Percentiles rank a stretch among this genome's conserved stretches.
Evolutionary conservation across 2,329 filamentous ascomycete genomes (phyloP).

Genomic region (Colletotrichum salicis): DNA sequence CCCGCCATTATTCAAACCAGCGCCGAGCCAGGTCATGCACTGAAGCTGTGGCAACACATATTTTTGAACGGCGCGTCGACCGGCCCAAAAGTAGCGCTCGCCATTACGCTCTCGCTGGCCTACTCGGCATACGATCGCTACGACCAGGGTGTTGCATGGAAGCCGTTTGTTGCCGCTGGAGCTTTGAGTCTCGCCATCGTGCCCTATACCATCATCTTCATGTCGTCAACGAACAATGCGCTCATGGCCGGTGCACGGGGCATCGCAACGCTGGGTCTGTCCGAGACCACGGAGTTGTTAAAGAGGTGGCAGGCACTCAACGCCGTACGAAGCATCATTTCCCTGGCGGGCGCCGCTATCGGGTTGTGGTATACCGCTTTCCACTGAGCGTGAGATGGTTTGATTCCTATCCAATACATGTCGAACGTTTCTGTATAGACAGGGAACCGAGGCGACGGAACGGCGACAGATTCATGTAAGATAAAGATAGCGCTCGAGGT

Average conservation of each 20-base stretch:
- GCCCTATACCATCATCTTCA: slow-evolving; percentile 51
- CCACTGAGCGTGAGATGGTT: neutral
- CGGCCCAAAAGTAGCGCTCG: slow-evolving; percentile 50
- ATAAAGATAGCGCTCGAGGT: slow-evolving; percentile 13
- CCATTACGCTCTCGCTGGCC: slow-evolving; percentile 47
- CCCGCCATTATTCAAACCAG: slow-evolving; percentile 43
- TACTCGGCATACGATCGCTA: slow-evolving; percentile 49
- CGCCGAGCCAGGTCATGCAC: slow-evolving; percentile 43
- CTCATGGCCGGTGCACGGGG: slow-evolving; percentile 40
- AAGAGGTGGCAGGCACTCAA: slow-evolving; percentile 35
- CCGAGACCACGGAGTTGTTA: slow-evolving; percentile 28
- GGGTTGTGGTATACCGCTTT: slow-evolving; percentile 28
- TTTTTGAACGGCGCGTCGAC: slow-evolving; percentile 49
- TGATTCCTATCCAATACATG: neutral
- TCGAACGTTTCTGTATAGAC: slow-evolving; percentile 12
- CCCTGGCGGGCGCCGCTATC: slow-evolving; percentile 24
- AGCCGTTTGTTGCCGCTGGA: slow-evolving; percentile 46
- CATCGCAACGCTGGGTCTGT: slow-evolving; percentile 11
- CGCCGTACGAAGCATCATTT: slow-evolving; percentile 22
- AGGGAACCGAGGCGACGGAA: slow-evolving; percentile 8
- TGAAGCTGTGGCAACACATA: slow-evolving; percentile 50
- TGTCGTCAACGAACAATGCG: slow-evolving; percentile 49
- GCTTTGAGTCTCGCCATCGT: slow-evolving; percentile 49
- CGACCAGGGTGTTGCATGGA: slow-evolving; percentile 45
- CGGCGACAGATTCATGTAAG: slow-evolving; percentile 16